These are phyloP conservation scores for Alternaria conjuncta DNA, from an alignment of 2,329 filamentous ascomycete genomes.

Conservation along the genomic window DNA sequence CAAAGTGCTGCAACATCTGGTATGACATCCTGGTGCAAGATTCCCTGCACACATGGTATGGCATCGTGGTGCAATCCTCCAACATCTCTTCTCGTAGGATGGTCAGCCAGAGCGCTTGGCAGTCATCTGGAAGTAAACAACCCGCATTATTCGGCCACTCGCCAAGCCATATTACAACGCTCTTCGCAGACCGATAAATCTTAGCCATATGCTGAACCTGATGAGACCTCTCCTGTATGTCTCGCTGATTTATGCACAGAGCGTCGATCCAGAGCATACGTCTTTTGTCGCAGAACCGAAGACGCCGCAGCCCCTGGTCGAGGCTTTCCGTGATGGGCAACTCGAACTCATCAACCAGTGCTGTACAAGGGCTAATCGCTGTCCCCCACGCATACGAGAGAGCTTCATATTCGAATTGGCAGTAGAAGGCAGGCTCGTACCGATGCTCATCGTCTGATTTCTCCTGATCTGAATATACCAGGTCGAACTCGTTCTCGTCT, in stretches of 20 bases:
- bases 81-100: no score
- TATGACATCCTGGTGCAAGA: no score
- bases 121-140: fast-evolving
- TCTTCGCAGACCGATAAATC: background rate
- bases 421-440: no score
- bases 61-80: no score
- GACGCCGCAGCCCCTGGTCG: background rate
- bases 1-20: no score
- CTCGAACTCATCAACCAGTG: fast-evolving
- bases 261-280: background rate
- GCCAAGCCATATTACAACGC: background rate
- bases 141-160: background rate
- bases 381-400: background rate
- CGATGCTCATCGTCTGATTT: background rate
- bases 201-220: background rate
- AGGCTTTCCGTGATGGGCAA: background rate
- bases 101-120: no score
- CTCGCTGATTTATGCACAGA: background rate
- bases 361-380: background rate
- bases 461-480: background rate
- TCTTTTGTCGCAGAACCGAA: background rate
- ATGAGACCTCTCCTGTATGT: background rate
- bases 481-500: no score
- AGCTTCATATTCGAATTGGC: background rate
- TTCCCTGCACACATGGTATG: no score